Conservation (phyloP, 2,329 filamentous ascomycete genomes). For the Elsinoe ampelina region DNA sequence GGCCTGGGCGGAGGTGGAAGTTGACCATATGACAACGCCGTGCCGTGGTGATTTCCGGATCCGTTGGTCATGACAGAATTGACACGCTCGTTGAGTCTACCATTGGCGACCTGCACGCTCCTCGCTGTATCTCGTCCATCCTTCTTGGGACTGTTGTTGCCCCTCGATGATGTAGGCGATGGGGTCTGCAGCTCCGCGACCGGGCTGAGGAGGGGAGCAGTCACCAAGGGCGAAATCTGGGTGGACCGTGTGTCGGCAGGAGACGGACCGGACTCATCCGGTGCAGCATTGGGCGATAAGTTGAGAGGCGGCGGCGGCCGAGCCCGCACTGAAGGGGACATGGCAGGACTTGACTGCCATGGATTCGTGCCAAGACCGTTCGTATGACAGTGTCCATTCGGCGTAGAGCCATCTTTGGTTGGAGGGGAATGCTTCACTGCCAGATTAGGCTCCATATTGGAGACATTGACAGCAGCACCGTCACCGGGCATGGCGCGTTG, state of each 20-base stretch:
- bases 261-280: not conserved
- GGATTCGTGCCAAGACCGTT: not conserved
- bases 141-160: slow-evolving; percentile 33
- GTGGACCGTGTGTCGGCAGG: not conserved
- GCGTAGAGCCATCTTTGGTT: not conserved
- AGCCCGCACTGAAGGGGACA: slow-evolving; percentile 23
- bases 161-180: slow-evolving; percentile 54
- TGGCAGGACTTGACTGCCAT: slow-evolving; percentile 1
- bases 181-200: slow-evolving; percentile 66
- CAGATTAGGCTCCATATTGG: not conserved
- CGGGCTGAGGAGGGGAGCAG: slow-evolving; percentile 51
- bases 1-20: slow-evolving; percentile 1
- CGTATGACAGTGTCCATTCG: not conserved
- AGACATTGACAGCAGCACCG: not conserved
- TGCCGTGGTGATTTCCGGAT: slow-evolving; percentile 4
- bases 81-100: slow-evolving; percentile 19
- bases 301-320: slow-evolving; percentile 46
- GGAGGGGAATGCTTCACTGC: not conserved
- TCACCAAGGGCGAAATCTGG: slow-evolving; percentile 15
- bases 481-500: not conserved
- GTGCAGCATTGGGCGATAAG: slow-evolving; percentile 34
- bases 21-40: slow-evolving; percentile 9
- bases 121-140: slow-evolving; percentile 12
- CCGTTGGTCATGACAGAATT: slow-evolving; percentile 18
- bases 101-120: slow-evolving; percentile 24